Percentiles rank a stretch among this genome's conserved stretches.
These are phyloP conservation scores for Epichloe festucae DNA, from an alignment of 2,329 filamentous ascomycete genomes.

Conservation along the genomic window DNA sequence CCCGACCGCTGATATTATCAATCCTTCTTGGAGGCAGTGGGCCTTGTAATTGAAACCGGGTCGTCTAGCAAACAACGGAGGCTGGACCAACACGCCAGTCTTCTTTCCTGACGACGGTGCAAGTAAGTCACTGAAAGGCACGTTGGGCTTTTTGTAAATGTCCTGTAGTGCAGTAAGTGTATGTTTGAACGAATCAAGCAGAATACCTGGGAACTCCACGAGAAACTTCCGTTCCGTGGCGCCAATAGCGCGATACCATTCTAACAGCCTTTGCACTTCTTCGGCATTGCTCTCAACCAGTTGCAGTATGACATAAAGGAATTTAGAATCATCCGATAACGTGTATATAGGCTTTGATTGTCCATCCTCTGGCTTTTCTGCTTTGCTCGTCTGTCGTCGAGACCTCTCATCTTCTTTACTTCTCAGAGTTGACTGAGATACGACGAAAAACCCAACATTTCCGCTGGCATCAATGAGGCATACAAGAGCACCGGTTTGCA, in stretches of 20 bases:
- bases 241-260: constrained; percentile 16
- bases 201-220: constrained; percentile 48
- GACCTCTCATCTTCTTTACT: constrained; percentile 6
- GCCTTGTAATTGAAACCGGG: constrained; percentile 38
- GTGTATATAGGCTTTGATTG: constrained; percentile 7
- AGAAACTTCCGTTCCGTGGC: constrained; percentile 19
- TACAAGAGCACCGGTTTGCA: constrained; percentile 35
- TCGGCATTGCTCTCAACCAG: constrained; percentile 12
- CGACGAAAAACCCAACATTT: constrained; percentile 29
- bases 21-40: constrained; percentile 15
- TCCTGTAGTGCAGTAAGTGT: constrained; percentile 42
- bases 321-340: constrained; percentile 18
- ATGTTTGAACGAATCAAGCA: constrained; percentile 44
- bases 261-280: constrained; percentile 11
- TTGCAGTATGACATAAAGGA: constrained; percentile 20
- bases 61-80: constrained; percentile 37
- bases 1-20: constrained; percentile 12
- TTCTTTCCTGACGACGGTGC: constrained; percentile 16
- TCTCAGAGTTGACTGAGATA: constrained; percentile 15
- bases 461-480: constrained; percentile 31
- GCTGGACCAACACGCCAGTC: constrained; percentile 18
- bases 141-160: constrained; percentile 28
- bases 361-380: constrained; percentile 3
- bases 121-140: constrained; percentile 38
- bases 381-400: constrained; percentile 8